Base-by-base conservation (phyloP, 371 early-diverging fungal genomes). In the Rhizopus stolonifer region DNA sequence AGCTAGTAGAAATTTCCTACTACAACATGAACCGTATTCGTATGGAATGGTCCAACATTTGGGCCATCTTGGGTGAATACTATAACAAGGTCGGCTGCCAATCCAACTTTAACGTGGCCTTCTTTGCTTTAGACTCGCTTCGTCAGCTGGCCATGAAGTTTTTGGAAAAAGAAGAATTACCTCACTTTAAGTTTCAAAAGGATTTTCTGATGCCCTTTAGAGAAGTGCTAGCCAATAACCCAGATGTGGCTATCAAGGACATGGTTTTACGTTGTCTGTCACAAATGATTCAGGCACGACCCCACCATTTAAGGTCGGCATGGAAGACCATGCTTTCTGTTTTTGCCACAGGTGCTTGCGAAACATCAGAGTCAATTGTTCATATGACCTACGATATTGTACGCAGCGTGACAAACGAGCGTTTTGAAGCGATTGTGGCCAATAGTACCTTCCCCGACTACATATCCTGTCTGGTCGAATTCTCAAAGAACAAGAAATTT, bases 21-120 rank as follows among this genome's bases (percentile, higher is more conserved):
- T 96, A 95, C 81, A 96, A 96, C 76, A 96, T 96, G 97, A 86
- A 84, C 43, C 91, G 97, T 78, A 96, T 96, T 62, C 87, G 95
- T 66, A 83, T 95, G 57, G 97, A 96, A 70, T 96, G 97, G 97
- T 88, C 92, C 33, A 87, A 93, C 57, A 86, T 95, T 36, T 96
- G 97, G 97, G 86, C 88, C 1, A 89, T 95, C 13, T 76, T 96
- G 2, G 94, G 95, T 0, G 89, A 90, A 25, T 88, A 93, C 61
- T 95, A 94, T 58, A 91, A 93, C 69, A 86, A 90, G 57, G 95
- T 94, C 15, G 95, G 94, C 2, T 92, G 92, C 39, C 88, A 94
- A 55, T 80, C 84, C 23, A 92, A 94, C 73, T 79, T 88, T 22
- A 87, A 88, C 18, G 92, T 95, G 1, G 90, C 88, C 21, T 86